A percentile compares a stretch with the other conserved stretches of the same genome.
Evolutionary conservation across 2,329 filamentous ascomycete species (phyloP).

Genomic region (Stachybotrys echinatus): DNA sequence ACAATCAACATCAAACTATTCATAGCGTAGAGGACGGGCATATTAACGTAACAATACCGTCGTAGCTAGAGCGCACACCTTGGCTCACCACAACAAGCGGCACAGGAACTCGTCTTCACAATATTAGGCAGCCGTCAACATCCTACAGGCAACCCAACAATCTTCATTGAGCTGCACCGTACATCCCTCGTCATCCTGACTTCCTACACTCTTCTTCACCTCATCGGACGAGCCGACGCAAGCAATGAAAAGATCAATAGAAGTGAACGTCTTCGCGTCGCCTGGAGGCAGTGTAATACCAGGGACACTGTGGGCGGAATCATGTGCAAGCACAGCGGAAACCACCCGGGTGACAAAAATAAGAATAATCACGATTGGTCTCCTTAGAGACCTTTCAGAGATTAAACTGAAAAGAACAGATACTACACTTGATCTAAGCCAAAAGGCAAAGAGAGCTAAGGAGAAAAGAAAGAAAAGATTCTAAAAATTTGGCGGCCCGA

Average conservation of each 20-base stretch:
- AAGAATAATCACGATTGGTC: slow-evolving; percentile 73
- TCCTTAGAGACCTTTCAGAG: slow-evolving; percentile 77
- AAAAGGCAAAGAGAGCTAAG: slow-evolving; percentile 47
- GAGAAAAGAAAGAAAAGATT: slow-evolving; percentile 24
- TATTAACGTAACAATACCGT: too few relatives aligned
- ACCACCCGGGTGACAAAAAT: slow-evolving; percentile 40
- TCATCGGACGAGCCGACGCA: slow-evolving; percentile 21
- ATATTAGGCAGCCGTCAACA: too few relatives aligned
- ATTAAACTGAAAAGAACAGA: slow-evolving; percentile 98
- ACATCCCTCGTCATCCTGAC: background rate
- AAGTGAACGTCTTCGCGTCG: slow-evolving; percentile 33
- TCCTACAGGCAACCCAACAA: too few relatives aligned
- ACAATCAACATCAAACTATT: too few relatives aligned
- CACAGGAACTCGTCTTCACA: too few relatives aligned
- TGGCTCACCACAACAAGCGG: too few relatives aligned
- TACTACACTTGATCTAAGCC: slow-evolving; percentile 93
- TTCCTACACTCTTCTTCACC: slow-evolving; percentile 23
- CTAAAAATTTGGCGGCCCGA: slow-evolving; percentile 7
- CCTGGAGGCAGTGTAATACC: slow-evolving; percentile 37
- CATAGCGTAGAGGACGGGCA: too few relatives aligned
- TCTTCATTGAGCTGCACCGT: too few relatives aligned
- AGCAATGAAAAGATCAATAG: slow-evolving; percentile 27
- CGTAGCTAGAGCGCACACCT: too few relatives aligned
- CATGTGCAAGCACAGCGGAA: slow-evolving; percentile 32
- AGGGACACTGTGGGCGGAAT: slow-evolving; percentile 30